phyloP scores from a whole-genome alignment of 805 yeast species.

The Kurtzmaniella fragi region DNA sequence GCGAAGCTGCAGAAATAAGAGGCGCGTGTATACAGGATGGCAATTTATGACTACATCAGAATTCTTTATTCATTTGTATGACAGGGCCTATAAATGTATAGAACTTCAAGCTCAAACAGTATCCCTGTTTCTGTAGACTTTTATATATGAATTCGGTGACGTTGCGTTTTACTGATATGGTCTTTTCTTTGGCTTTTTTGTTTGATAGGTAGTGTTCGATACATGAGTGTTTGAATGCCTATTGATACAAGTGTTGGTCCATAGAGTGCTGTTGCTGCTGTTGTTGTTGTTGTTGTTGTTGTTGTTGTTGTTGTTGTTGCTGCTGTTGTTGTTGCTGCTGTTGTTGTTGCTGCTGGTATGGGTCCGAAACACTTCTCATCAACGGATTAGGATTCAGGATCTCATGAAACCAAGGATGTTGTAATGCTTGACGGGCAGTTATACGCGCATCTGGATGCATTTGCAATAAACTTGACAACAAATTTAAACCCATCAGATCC shows the following conservation, averaged over 20 bases:
- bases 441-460: constrained; percentile 60
- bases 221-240: too few species aligned
- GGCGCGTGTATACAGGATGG: too few species aligned
- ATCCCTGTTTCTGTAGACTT: too few species aligned
- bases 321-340: constrained; percentile 12
- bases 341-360: constrained; percentile 24
- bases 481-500: constrained; percentile 64
- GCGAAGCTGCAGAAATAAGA: neutral
- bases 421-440: constrained; percentile 57
- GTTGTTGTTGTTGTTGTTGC: constrained; percentile 10
- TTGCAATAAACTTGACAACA: constrained; percentile 54
- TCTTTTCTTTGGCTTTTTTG: too few species aligned
- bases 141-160: too few species aligned
- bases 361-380: constrained; percentile 28
- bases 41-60: too few species aligned
- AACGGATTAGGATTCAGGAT: constrained; percentile 42
- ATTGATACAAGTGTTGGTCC: too few species aligned
- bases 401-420: constrained; percentile 81
- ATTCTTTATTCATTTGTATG: too few species aligned
- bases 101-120: too few species aligned
- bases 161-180: too few species aligned
- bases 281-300: constrained; percentile 14
- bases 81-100: too few species aligned
- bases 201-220: too few species aligned
- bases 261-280: constrained; percentile 11